Evolutionary conservation across 192 early-diverging fungal genomes (phyloP).

Genomic region (Neocallimastix lanati): DNA sequence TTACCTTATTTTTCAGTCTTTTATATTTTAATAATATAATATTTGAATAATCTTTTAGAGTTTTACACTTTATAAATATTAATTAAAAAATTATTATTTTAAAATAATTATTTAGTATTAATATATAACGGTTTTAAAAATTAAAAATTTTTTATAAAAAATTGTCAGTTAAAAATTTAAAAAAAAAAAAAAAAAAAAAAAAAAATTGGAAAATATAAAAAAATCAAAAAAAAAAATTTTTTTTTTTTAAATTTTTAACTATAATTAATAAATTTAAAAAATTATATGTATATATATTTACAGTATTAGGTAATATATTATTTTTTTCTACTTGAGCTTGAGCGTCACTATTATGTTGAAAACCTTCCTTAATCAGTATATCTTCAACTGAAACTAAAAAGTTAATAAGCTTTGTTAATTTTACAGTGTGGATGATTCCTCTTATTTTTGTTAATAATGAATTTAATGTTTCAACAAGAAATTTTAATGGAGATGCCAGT

Average conservation of each 20-base stretch:
- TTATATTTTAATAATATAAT: not conserved
- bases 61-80: not conserved
- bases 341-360: not conserved
- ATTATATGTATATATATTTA: no score
- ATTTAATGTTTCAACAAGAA: not conserved
- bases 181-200: no score
- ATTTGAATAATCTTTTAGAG: not conserved
- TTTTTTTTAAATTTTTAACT: no score
- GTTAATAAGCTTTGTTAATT: not conserved
- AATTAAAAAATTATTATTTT: no score
- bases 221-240: no score
- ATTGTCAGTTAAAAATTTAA: no score
- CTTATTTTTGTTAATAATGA: not conserved
- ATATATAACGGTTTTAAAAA: no score
- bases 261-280: no score
- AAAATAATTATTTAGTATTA: no score
- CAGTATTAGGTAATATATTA: not conserved
- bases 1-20: not conserved
- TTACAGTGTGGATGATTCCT: not conserved
- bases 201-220: no score
- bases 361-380: not conserved
- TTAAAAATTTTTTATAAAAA: no score
- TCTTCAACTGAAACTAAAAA: not conserved
- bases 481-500: not conserved
- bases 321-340: not conserved